Conservation (phyloP, 163 green algal species). For the Volvox carteri region DNA sequence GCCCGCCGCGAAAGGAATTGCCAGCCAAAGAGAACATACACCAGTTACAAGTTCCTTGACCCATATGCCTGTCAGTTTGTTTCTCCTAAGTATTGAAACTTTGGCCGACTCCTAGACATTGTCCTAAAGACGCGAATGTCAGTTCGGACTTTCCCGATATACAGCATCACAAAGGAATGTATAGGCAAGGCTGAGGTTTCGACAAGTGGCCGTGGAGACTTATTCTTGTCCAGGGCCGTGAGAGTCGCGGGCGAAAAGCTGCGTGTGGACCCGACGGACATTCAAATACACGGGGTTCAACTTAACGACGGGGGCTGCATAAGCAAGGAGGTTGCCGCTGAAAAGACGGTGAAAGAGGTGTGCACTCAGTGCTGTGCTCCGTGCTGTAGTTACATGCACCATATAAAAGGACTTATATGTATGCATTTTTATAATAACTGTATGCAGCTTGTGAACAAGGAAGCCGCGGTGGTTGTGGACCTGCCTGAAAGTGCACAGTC, state of each 20-base stretch:
- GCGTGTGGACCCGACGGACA: background rate
- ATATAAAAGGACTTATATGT: background rate
- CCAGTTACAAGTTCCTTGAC: too few species aligned
- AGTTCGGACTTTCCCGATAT: too few species aligned
- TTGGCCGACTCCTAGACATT: too few species aligned
- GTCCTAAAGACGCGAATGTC: too few species aligned
- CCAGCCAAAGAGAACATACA: too few species aligned
- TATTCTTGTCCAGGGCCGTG: too few species aligned
- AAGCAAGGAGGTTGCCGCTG: background rate
- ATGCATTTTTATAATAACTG: background rate
- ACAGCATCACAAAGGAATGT: too few species aligned
- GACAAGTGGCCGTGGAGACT: too few species aligned
- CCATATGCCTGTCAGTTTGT: too few species aligned
- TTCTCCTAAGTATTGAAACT: too few species aligned
- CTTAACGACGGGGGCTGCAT: background rate
- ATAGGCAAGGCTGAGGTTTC: too few species aligned
- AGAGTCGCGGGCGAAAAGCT: background rate
- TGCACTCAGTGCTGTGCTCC: background rate
- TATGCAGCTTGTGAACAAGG: constrained; percentile 15
- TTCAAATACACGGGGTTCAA: background rate
- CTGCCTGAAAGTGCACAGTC: constrained; percentile 2
- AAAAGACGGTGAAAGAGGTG: background rate
- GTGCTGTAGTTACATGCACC: background rate
- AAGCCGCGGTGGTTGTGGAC: background rate
- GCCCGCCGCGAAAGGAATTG: too few species aligned